Evolutionary conservation across 2,329 filamentous ascomycete species (phyloP), one percentile per base, ranked within the genome.

Genomic region (Mollisiaceae sp.): DNA sequence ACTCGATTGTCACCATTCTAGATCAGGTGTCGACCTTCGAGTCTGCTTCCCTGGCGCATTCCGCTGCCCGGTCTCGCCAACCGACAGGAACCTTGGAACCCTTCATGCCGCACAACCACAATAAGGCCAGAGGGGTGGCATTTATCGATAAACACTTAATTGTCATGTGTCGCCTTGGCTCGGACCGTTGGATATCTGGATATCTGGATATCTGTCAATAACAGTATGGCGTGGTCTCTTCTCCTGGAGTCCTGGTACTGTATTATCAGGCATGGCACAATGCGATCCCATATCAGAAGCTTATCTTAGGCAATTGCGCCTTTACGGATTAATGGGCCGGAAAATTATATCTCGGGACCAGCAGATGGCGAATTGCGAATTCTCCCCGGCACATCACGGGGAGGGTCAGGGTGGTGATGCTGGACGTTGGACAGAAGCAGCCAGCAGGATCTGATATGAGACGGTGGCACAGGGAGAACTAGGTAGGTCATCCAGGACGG

Each of bases 1-100:
- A 50, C 24, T 39, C 50, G 15, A 56, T 57, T 39, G 55, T 57
- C 55, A 57, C 24, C 55, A 38, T 57, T 57, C 50, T 36, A 18
- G 55, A 57, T 57, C 55, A 57, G 39, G 55, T 57, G 32, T 57
- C 55, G 55, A 36, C 14, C 36, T 41, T 54, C 36, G 41, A 60
- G 47, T 65, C 62, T 41, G 20, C 47, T 39, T 60, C 45, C 38
- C 38, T 45, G 8, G 36, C 43, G 14, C 27, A 18, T 54, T 50
- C 62, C 38, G 36, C 35, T 57, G 63, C 58, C 57, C 2, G 27
- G 63, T 61, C 58, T 65, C 58, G 58, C 63, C 36, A 55, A 55
- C 56, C 45, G 18, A 55, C 45, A 64, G 45, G 43, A 54, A 62
- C 60, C 45, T 35, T 62, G 45, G 43, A 54, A 62, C 60, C 45